Evolutionary conservation across 2,329 filamentous ascomycete genomes (phyloP).

Genomic region (Fusarium algeriense): DNA sequence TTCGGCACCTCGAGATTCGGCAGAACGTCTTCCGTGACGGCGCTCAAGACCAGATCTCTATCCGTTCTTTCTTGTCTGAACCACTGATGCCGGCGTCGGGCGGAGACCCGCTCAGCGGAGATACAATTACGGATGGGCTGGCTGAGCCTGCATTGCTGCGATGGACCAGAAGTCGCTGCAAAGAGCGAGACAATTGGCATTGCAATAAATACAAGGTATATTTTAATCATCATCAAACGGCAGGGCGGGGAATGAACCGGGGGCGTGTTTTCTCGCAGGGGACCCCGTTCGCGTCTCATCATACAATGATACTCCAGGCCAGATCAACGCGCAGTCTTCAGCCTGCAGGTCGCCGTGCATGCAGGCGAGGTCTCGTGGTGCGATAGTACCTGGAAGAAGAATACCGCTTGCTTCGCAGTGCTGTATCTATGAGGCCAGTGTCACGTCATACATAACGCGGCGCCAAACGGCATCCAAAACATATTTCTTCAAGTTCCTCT

Average conservation of each 20-base stretch:
- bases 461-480: not conserved
- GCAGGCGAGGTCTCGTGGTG: conserved; percentile 50
- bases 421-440: not conserved
- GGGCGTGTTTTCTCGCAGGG: conserved; percentile 43
- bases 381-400: conserved; percentile 20
- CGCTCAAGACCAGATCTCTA: conserved; percentile 13
- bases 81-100: conserved; percentile 21
- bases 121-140: conserved; percentile 20
- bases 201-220: conserved; percentile 3
- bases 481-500: not conserved
- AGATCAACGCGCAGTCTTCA: conserved; percentile 45
- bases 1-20: conserved; percentile 10
- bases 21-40: conserved; percentile 17
- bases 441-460: not conserved
- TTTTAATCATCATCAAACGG: conserved; percentile 1
- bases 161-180: conserved; percentile 34
- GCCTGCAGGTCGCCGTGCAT: conserved; percentile 50
- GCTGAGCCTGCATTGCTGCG: not conserved
- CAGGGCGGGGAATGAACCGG: conserved; percentile 19
- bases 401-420: conserved; percentile 18
- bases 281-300: conserved; percentile 20
- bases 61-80: conserved; percentile 18
- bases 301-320: conserved; percentile 38
- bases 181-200: conserved; percentile 20
- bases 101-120: conserved; percentile 23